Conservation (phyloP, 2,329 filamentous ascomycete species). For the Monilinia laxa region DNA sequence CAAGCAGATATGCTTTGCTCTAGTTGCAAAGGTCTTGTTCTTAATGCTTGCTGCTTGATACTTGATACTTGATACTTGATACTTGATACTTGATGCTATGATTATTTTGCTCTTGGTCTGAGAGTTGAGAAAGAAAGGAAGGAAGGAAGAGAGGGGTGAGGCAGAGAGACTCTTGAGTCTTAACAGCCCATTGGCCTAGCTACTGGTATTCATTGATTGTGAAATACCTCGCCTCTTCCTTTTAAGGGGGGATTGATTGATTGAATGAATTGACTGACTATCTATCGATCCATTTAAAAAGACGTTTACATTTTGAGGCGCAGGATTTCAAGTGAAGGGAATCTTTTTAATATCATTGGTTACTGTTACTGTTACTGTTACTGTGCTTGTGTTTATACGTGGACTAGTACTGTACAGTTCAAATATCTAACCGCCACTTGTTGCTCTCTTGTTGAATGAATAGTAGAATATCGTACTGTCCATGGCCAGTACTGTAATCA, state of each 20-base stretch:
- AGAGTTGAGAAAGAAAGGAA: background rate
- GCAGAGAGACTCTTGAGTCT: background rate
- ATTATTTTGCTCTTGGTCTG: background rate
- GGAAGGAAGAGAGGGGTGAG: background rate
- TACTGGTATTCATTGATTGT: background rate
- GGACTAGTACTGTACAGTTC: no score
- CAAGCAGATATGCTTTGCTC: slow-evolving; percentile 3
- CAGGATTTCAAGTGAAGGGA: slow-evolving; percentile 13
- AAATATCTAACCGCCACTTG: no score
- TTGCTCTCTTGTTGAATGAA: no score
- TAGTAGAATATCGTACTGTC: no score
- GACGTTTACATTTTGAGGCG: background rate
- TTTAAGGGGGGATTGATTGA: background rate
- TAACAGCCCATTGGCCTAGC: no score
- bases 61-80: slow-evolving; percentile 3
- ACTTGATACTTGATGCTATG: background rate
- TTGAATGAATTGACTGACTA: no score
- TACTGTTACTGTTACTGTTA: no score
- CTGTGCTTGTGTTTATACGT: no score
- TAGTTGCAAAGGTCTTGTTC: background rate
- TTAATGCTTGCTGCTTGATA: background rate
- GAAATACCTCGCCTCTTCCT: slow-evolving; percentile 8
- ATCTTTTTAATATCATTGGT: background rate
- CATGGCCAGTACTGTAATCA: no score
- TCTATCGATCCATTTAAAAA: background rate